Percentiles rank a stretch among this genome's conserved stretches.
phyloP scores from a whole-genome alignment of 2,329 filamentous ascomycete species.

The Ilyonectria robusta region DNA sequence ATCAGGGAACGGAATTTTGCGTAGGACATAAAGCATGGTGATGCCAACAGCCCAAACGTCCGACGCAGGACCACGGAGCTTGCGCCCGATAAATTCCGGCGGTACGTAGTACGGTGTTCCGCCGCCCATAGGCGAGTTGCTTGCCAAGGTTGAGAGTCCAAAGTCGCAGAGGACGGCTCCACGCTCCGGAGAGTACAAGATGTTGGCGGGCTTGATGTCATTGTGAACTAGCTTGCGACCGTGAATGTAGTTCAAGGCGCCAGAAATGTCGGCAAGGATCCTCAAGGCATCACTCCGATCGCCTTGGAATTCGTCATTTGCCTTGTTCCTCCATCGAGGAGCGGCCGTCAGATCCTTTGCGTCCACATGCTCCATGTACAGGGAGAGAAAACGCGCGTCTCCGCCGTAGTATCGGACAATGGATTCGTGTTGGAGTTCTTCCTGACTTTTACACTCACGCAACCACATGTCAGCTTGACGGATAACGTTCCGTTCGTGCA shows the following conservation, averaged over 20 bases:
- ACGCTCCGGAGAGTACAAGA: constrained; percentile 70
- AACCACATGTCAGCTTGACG: constrained; percentile 73
- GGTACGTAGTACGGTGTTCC: constrained; percentile 75
- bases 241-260: constrained; percentile 71
- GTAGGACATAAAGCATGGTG: constrained; percentile 72
- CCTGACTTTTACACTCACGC: constrained; percentile 70
- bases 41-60: constrained; percentile 74
- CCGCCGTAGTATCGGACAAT: constrained; percentile 72
- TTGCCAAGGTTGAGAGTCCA: constrained; percentile 66
- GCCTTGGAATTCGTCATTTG: constrained; percentile 66
- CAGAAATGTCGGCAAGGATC: constrained; percentile 68
- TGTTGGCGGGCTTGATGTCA: constrained; percentile 75
- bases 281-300: constrained; percentile 63
- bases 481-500: constrained; percentile 69
- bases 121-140: constrained; percentile 63
- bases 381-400: constrained; percentile 70
- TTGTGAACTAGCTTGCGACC: constrained; percentile 69
- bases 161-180: constrained; percentile 74
- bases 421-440: constrained; percentile 68
- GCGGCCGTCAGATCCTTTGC: constrained; percentile 67
- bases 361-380: constrained; percentile 75
- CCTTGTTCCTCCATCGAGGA: constrained; percentile 63
- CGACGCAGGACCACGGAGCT: constrained; percentile 67
- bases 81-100: constrained; percentile 71
- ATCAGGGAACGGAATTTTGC: constrained; percentile 70